Evolutionary conservation across 176 grass and related monocot species (phyloP), one percentile per base, ranked within the genome.

Genomic region (Saccharum spontaneum): DNA sequence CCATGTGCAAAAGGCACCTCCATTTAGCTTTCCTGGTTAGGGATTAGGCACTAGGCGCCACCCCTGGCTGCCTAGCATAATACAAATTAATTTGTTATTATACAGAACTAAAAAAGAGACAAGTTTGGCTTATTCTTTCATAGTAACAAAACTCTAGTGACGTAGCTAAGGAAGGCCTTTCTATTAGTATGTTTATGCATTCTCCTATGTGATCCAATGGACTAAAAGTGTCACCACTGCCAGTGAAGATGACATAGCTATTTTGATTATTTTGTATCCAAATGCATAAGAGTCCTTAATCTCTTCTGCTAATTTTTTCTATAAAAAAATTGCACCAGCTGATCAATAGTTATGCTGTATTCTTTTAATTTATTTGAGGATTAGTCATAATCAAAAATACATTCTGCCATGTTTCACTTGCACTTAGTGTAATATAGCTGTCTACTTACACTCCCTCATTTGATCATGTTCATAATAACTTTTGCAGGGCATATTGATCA

Each of bases 401-500:
- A 61, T 75, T 69, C 28, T 75, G 9, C 15, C 34, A 39, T 80
- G 79, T 54, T 38, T 88, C 64, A 8, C 22, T 10, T 65, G 73
- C 3, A 66, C 3, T 78, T 33, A 3, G 22, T 40, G 40, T 52
- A 48, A 57, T 73, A 72, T 65, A 78, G 36, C 22, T 68, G 60
- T n/a, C 31, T 83, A 59, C 28, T 83, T 75, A 1, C 34, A 39
- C 48, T 87, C 38, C 34, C 23, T 43, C 1, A 87, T 76, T 78
- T 89, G 59, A 65, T 76, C 43, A 69, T 85, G 73, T 59, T 76
- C 15, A 62, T 26, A 60, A 59, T 46, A 73, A 86, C 14, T 86
- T 92, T 88, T 81, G 71, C 90, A 99, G 97, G 94, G 44, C 93
- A 99, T 78, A 92, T 96, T 49, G 97, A 99, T 75, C 97, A 99